Evolutionary conservation across 176 grass and related monocot species (phyloP).

Genomic region (Musa troglodytarum): DNA sequence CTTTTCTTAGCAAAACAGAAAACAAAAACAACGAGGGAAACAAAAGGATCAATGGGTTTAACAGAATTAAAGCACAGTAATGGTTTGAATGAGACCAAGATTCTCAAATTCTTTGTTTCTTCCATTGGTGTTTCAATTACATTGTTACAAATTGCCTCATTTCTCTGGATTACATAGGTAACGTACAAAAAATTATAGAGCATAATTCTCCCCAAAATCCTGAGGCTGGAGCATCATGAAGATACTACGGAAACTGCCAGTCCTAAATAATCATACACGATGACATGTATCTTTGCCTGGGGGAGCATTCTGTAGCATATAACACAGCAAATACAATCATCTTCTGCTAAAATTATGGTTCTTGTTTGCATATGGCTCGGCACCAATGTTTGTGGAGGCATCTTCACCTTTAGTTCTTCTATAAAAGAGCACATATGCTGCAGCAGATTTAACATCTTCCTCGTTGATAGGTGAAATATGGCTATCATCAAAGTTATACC

Average conservation of each 20-base stretch:
- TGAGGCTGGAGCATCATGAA: neutral
- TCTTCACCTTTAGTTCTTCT: constrained; percentile 61
- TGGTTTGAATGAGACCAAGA: neutral
- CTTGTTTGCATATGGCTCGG: constrained; percentile 33
- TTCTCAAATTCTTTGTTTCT: constrained; percentile 1
- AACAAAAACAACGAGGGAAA: neutral
- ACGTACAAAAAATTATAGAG: neutral
- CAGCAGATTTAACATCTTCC: constrained; percentile 87
- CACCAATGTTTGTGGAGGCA: constrained; percentile 42
- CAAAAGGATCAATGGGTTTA: neutral
- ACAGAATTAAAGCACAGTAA: no score
- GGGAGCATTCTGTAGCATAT: neutral
- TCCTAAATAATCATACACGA: neutral
- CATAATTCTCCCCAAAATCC: neutral
- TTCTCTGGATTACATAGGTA: neutral
- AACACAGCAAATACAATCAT: neutral
- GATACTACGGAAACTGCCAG: neutral
- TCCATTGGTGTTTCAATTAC: neutral
- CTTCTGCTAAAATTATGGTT: constrained; percentile 28
- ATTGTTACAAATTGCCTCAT: neutral
- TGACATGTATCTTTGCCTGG: neutral
- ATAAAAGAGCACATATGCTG: constrained; percentile 97
- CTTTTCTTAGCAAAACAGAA: neutral
- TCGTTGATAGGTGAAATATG: constrained; percentile 79
- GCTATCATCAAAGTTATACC: constrained; percentile 98